Base-by-base conservation (phyloP, 2,329 filamentous ascomycete genomes). In the Sporothrix globosa region DNA sequence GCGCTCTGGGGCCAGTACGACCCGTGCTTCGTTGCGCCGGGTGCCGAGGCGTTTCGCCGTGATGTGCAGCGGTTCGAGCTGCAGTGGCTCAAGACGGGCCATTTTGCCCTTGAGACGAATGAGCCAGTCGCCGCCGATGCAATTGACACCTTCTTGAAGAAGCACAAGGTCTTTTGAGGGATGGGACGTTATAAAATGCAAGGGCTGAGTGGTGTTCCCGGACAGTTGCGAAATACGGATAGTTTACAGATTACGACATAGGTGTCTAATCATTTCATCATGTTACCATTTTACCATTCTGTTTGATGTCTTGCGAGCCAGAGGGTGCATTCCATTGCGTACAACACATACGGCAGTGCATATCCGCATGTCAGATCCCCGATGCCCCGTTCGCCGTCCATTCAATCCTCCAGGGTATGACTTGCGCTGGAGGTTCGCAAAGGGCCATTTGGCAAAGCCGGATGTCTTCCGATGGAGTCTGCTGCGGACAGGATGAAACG, bases 1-100 rank as follows among this genome's bases (percentile, higher is more conserved):
- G 85, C 86, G 0, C 80, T 84, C 3, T 90, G 87, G 87, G 87
- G 87, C 0, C 84, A 84, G 77, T 82, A 85, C 70, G 87, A 89
- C 78, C 74, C 76, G 3, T 83, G 86, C 44, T 87, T 87, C 73
- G 75, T 85, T 0, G 74, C 81, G 0, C 73, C 81, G 0, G 87
- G 86, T 0, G 86, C 86, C 0, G 82, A 87, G 77, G 86, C 85
- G 0, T 89, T 80, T 73, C 82, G 81, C 74, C 78, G 75, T 27
- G 86, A 89, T 78, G 76, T 85, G 17, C 17, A 80, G 10, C 77
- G 81, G 30, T 80, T 84, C 4, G 82, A 86, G 75, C 75, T 88
- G 52, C 79, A 82, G 72, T 79, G 85, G 65, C 74, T 88, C 54
- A 85, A 89, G 76, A 83, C 82, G 75, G 86, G 85, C 0, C 86